Evolutionary conservation across 2,329 filamentous ascomycete species (phyloP).

Genomic region (Trichophyton mentagrophytes): DNA sequence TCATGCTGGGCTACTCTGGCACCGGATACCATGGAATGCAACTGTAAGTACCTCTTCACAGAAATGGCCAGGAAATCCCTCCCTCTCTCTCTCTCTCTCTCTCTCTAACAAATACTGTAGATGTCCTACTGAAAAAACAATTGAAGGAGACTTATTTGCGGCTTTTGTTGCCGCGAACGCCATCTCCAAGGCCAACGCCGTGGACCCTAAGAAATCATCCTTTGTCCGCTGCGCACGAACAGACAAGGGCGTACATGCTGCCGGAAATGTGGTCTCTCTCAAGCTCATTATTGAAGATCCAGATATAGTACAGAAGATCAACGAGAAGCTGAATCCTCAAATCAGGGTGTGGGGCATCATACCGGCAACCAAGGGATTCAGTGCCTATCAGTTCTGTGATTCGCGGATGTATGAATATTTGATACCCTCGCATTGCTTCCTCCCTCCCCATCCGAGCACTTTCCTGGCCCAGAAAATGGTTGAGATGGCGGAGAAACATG

Average conservation of each 20-base stretch:
- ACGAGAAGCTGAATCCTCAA: conserved; percentile 67
- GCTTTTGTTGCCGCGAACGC: conserved; percentile 84
- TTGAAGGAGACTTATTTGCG: conserved; percentile 87
- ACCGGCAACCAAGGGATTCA: conserved; percentile 80
- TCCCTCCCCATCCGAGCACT: conserved; percentile 82
- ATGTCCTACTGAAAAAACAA: conserved; percentile 63
- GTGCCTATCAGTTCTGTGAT: conserved; percentile 88
- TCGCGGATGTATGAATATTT: conserved; percentile 96
- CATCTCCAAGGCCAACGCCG: conserved; percentile 91
- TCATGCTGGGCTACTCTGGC: conserved; percentile 88
- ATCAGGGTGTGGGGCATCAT: conserved; percentile 93
- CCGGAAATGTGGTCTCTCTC: conserved; percentile 85
- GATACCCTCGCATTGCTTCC: conserved; percentile 80
- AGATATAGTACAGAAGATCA: conserved; percentile 82
- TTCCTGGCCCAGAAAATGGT: conserved; percentile 72
- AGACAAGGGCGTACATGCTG: conserved; percentile 94
- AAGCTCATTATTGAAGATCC: conserved; percentile 92
- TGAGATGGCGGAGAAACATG: conserved; percentile 61
- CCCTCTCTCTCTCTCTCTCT: too few species aligned
- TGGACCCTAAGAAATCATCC: conserved; percentile 92
- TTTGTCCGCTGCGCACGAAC: conserved; percentile 88
- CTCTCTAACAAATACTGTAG: conserved; percentile 16
- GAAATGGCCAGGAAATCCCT: neutral
- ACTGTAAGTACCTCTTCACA: conserved; percentile 38
- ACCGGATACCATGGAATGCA: conserved; percentile 98